These are phyloP conservation scores for Psilocybe azurescens DNA, from an alignment of 768 basidiomycete genomes.

Conservation along the genomic window DNA sequence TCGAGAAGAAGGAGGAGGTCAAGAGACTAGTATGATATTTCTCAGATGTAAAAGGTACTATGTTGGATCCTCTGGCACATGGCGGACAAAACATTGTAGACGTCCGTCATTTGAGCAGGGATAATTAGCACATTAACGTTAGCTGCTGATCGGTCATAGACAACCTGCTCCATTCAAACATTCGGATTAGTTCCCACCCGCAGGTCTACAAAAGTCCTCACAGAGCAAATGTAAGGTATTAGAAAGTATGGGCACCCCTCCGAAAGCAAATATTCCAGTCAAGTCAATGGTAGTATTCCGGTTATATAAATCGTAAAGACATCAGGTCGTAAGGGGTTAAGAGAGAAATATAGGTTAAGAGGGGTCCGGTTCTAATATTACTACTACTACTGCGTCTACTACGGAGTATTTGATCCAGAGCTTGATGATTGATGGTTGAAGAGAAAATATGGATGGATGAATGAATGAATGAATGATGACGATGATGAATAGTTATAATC, in stretches of 20 bases:
- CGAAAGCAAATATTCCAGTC: background rate
- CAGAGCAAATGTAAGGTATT: too few relatives aligned
- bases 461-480: background rate
- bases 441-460: background rate
- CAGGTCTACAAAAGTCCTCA: background rate
- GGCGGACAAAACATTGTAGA: too few relatives aligned
- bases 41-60: too few relatives aligned
- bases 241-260: too few relatives aligned
- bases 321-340: background rate
- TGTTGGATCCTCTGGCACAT: too few relatives aligned
- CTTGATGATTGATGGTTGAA: background rate
- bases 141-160: too few relatives aligned
- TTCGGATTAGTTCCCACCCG: background rate
- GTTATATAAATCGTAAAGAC: background rate
- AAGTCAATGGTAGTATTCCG: background rate
- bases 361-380: background rate
- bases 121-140: too few relatives aligned
- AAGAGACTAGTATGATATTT: constrained; percentile 12
- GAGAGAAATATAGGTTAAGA: background rate
- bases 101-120: too few relatives aligned
- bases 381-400: background rate
- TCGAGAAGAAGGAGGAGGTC: constrained; percentile 11
- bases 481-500: background rate
- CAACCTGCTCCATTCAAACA: too few relatives aligned
- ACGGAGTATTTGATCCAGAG: too few relatives aligned